phyloP scores from a whole-genome alignment of 768 basidiomycete species.

The Tulasnella sp. region DNA sequence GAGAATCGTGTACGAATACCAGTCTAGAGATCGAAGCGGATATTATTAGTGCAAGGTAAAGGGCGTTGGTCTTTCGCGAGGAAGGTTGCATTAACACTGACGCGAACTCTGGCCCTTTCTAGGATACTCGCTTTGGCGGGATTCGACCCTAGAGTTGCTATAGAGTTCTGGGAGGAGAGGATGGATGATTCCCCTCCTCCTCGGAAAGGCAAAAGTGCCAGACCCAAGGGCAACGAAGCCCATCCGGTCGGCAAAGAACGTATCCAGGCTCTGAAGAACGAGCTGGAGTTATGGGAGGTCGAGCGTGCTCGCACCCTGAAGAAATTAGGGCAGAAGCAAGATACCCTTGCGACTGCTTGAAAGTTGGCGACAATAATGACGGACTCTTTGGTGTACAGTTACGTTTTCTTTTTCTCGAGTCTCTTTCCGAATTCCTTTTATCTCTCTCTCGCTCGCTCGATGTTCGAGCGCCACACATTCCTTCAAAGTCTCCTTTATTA shows the following conservation, averaged over 20 bases:
- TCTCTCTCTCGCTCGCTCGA: not conserved
- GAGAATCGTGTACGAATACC: slow-evolving; percentile 67
- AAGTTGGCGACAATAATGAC: not conserved
- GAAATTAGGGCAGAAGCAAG: not conserved
- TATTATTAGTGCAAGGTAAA: slow-evolving; percentile 71
- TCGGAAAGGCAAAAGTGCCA: slow-evolving; percentile 23
- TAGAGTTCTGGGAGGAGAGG: slow-evolving; percentile 68
- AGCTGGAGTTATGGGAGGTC: slow-evolving; percentile 64
- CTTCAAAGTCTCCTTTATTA: slow-evolving; percentile 1
- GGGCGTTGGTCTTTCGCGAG: slow-evolving; percentile 2
- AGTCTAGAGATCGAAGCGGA: slow-evolving; percentile 92
- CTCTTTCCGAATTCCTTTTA: not conserved
- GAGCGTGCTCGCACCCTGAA: slow-evolving; percentile 2
- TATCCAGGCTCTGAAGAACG: slow-evolving; percentile 50
- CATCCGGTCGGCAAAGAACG: slow-evolving; percentile 68
- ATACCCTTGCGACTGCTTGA: not conserved
- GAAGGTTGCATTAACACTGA: not conserved
- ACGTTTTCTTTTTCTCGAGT: not conserved
- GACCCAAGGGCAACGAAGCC: slow-evolving; percentile 25
- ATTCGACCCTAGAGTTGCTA: slow-evolving; percentile 75
- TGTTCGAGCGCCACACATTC: slow-evolving; percentile 4
- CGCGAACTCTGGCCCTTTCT: not conserved
- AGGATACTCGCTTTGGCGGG: slow-evolving; percentile 90
- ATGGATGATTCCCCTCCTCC: slow-evolving; percentile 26
- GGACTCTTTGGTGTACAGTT: not conserved